Evolutionary conservation across 805 yeast genomes (phyloP).

Genomic region (Isabelozyma gotoi): DNA sequence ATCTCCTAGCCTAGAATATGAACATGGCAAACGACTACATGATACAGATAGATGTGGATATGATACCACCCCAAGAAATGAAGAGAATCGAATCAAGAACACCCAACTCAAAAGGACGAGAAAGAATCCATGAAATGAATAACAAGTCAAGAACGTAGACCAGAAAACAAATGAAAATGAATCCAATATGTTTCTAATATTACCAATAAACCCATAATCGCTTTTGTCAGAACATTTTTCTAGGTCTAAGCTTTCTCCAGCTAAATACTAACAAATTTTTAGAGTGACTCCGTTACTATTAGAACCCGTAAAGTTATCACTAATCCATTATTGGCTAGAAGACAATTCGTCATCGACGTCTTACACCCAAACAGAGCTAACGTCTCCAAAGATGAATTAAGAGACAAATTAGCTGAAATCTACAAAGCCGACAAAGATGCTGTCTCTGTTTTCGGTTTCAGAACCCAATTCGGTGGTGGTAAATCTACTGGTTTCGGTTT

Average conservation of each 20-base stretch:
- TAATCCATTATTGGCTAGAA: conserved; percentile 99
- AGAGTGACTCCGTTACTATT: conserved; percentile 99
- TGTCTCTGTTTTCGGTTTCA: conserved; percentile 98
- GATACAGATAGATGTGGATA: no score
- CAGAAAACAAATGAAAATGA: neutral
- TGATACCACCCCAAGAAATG: no score
- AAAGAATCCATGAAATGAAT: neutral
- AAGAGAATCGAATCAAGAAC: no score
- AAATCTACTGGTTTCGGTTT: conserved; percentile 99
- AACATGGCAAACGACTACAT: neutral
- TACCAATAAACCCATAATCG: no score
- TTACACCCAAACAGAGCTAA: conserved; percentile 99
- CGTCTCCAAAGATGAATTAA: conserved; percentile 98
- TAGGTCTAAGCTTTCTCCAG: neutral
- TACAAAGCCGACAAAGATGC: conserved; percentile 93
- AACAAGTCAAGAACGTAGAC: neutral
- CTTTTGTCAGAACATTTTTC: no score
- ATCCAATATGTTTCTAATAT: neutral
- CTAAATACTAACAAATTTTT: conserved; percentile 8
- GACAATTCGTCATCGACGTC: conserved; percentile 99
- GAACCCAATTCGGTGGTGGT: conserved; percentile 99
- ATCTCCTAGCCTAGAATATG: neutral
- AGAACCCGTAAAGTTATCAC: conserved; percentile 99
- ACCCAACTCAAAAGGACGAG: no score
- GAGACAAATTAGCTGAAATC: conserved; percentile 85